Evolutionary conservation across 2,329 filamentous ascomycete species (phyloP).

Genomic region (Venturia aucupariae): DNA sequence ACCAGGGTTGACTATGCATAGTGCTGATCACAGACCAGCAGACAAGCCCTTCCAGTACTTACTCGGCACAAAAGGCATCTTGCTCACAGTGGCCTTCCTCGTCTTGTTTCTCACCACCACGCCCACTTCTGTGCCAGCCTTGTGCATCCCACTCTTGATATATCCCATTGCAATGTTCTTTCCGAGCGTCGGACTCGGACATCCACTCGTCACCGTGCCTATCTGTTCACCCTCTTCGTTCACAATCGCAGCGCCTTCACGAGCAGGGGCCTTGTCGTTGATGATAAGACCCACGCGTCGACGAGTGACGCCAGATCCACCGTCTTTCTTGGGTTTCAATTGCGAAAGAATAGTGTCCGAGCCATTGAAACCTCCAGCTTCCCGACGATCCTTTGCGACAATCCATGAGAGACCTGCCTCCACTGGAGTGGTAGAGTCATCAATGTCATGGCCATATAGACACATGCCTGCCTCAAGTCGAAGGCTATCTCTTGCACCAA

Average conservation of each 20-base stretch:
- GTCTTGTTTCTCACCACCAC: conserved; percentile 69
- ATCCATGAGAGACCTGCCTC: conserved; percentile 67
- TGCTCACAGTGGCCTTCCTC: conserved; percentile 65
- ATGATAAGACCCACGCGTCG: conserved; percentile 75
- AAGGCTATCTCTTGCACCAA: conserved; percentile 85
- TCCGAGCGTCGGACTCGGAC: conserved; percentile 74
- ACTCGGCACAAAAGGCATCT: conserved; percentile 80
- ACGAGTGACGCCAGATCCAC: conserved; percentile 58
- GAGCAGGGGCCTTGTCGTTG: conserved; percentile 69
- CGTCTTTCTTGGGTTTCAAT: conserved; percentile 62
- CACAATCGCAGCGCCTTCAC: conserved; percentile 78
- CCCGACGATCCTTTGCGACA: conserved; percentile 67
- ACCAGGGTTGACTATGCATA: not conserved
- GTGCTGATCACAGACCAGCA: not conserved
- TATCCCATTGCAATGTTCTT: conserved; percentile 97
- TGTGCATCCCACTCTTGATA: conserved; percentile 70
- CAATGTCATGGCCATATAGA: conserved; percentile 96
- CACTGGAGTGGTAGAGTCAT: conserved; percentile 65
- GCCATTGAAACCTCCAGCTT: conserved; percentile 72
- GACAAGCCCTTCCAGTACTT: conserved; percentile 56
- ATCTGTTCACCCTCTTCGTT: conserved; percentile 55
- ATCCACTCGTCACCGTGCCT: conserved; percentile 78
- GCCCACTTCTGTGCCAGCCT: conserved; percentile 71
- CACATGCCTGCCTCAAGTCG: conserved; percentile 97
- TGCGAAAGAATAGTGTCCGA: conserved; percentile 68